These are phyloP conservation scores for Pinus taeda DNA, from an alignment of 75 land plant genomes.

Conservation along the genomic window DNA sequence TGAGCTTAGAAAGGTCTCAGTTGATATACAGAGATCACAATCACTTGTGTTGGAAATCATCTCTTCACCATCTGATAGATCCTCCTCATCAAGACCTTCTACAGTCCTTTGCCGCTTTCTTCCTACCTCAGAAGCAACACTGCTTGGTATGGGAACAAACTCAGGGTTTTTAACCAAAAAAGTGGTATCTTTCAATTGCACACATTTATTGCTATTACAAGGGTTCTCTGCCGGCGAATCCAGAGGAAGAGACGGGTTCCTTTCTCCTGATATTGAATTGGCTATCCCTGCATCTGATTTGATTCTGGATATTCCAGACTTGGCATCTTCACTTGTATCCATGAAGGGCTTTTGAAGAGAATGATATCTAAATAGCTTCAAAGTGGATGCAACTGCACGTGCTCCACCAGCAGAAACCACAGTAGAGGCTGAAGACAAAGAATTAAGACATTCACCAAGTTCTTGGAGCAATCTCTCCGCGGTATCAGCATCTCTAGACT, in stretches of 20 bases:
- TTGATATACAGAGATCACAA: not conserved
- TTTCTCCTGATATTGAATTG: not conserved
- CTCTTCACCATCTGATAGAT: not conserved
- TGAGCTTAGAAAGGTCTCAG: not conserved
- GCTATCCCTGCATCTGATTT: not conserved
- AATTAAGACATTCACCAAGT: conserved; percentile 16
- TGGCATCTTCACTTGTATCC: not conserved
- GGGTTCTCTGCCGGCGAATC: not conserved
- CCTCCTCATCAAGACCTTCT: conserved; percentile 1
- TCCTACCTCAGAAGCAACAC: not conserved
- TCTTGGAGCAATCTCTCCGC: conserved; percentile 21
- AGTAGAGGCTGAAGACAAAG: conserved; percentile 16
- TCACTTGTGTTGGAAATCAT: not conserved
- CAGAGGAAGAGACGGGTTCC: not conserved
- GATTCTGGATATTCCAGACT: not conserved
- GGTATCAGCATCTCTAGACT: conserved; percentile 13
- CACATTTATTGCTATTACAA: not conserved
- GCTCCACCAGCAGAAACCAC: conserved; percentile 25
- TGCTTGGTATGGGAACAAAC: too few species aligned
- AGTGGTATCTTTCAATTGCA: not conserved
- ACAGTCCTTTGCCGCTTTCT: conserved; percentile 15
- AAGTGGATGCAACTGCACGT: conserved; percentile 17
- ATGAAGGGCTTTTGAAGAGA: conserved; percentile 7
- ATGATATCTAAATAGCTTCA: conserved; percentile 15
- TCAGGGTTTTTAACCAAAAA: not conserved